Base-by-base conservation (phyloP, 352 stramenopile species). In the Halophytophthora polymorphica region DNA sequence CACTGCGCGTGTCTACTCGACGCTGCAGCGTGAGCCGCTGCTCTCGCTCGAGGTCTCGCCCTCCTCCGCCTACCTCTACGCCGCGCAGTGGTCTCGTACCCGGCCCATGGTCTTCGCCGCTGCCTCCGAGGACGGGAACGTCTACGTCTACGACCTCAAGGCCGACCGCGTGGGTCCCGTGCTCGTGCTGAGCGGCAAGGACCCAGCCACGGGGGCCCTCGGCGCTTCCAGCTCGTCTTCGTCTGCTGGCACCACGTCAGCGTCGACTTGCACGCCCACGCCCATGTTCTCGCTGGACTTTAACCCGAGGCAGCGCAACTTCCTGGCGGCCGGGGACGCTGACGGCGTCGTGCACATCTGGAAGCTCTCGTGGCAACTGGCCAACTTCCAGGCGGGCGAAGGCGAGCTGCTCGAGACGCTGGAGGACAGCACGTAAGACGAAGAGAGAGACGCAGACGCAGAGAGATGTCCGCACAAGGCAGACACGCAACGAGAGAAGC, bases 321-420 rank as follows among this genome's bases (percentile, higher is more conserved):
- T 95, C 33, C n/a, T 95, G 25, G 86, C 78, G 1, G 72, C 70
- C 5, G 86, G 83, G 5, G 80, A 94, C 47, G 71, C 71, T 14
- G 45, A 48, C 1, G 83, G 86, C 12, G 56, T 72, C 1, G 75
- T 90, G 12, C 74, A 92, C 49, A 80, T 95, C 22, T 93, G 85
- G 80, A 93, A 94, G 36, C 63, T 96, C 6, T 77, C 73, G 31
- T 96, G 78, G 80, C 70, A 86, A 25, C 72, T 96, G 6, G 76
- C 80, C 2, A 94, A 89, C 35, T 71, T 90, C 19, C 81, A 93
- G 53, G 69, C 79, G 2, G 76, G 68, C 7, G 83, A 95, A 67
- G 47, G 64, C 1, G 70, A 69, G 14, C 39, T 89, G 22, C 64
- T 93, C 3, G 78, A 90, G 31, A 56, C 61, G 12, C 40, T 73